Percentiles rank a stretch among this genome's conserved stretches.
Conservation (phyloP, 768 basidiomycete species). For the Naganishia vishniacii region DNA sequence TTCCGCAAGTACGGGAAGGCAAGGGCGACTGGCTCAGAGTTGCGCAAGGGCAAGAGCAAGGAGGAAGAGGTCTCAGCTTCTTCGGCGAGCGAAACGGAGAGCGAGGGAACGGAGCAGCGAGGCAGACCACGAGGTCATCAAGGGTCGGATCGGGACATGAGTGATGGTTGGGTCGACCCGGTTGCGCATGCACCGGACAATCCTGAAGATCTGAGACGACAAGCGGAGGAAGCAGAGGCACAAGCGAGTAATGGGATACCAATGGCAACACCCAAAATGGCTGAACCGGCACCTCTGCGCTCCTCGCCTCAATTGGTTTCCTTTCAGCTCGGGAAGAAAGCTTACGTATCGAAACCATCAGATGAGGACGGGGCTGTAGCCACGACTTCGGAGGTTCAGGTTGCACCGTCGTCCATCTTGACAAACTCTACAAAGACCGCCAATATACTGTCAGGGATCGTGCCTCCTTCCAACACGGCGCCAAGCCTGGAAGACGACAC, state of each 20-base stretch:
- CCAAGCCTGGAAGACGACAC: background rate
- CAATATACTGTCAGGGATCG: background rate
- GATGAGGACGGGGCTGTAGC: slow-evolving; percentile 1
- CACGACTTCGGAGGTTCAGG: background rate
- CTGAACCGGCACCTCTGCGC: background rate
- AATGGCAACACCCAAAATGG: background rate
- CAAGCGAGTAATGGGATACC: slow-evolving; percentile 1
- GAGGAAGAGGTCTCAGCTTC: slow-evolving; percentile 9
- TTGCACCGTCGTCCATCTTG: slow-evolving; percentile 11
- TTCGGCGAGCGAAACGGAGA: slow-evolving; percentile 14
- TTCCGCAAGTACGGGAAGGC: background rate
- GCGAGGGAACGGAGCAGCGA: background rate
- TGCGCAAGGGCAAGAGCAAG: slow-evolving; percentile 7
- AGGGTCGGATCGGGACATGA: background rate
- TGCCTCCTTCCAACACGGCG: background rate
- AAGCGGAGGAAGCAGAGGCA: slow-evolving; percentile 21
- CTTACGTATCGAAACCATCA: slow-evolving; percentile 24
- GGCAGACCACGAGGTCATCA: slow-evolving; percentile 1
- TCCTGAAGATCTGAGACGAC: slow-evolving; percentile 29
- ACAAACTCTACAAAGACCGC: slow-evolving; percentile 10
- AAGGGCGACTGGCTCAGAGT: background rate
- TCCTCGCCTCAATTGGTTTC: background rate
- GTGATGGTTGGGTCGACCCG: slow-evolving; percentile 36
- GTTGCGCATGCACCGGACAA: slow-evolving; percentile 37
- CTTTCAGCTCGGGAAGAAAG: slow-evolving; percentile 23